A percentile compares a stretch with the other conserved stretches of the same genome.
Evolutionary conservation across 177 flowering plant genomes (phyloP).

Genomic region (Vitis hybrid): DNA sequence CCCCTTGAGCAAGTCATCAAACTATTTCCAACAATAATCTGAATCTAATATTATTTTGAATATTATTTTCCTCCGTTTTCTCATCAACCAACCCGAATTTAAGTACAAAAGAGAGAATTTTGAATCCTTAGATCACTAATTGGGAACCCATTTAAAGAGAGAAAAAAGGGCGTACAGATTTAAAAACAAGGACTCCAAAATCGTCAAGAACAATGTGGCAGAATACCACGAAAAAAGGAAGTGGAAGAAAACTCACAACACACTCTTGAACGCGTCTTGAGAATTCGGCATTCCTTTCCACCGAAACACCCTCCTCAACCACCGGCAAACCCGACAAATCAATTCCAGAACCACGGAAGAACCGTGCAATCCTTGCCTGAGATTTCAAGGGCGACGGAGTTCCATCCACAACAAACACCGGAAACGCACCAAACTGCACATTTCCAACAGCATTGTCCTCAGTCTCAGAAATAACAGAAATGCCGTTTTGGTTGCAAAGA

Average conservation of each 20-base stretch:
- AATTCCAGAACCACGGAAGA: constrained; percentile 48
- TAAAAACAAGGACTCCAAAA: too few species aligned
- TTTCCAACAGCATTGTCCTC: neutral
- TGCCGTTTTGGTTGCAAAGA: neutral
- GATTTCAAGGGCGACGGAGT: constrained; percentile 73
- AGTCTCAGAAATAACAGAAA: neutral
- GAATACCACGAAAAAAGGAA: neutral
- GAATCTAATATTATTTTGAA: too few species aligned
- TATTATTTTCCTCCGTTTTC: too few species aligned
- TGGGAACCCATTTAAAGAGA: too few species aligned
- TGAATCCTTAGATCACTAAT: too few species aligned
- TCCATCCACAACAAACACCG: constrained; percentile 89
- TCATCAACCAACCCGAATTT: too few species aligned
- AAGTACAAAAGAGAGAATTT: too few species aligned
- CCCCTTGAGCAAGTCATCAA: too few species aligned
- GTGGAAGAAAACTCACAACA: constrained; percentile 52
- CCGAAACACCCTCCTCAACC: constrained; percentile 48
- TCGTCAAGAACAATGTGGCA: too few species aligned
- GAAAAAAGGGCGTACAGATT: too few species aligned
- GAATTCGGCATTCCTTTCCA: constrained; percentile 68
- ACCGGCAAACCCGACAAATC: constrained; percentile 35
- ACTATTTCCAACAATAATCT: too few species aligned
- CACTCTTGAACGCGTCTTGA: constrained; percentile 69
- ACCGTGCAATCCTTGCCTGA: constrained; percentile 62
- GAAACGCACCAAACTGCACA: constrained; percentile 87